phyloP scores from a whole-genome alignment of 768 basidiomycete genomes.

The Scleroderma citrinum region DNA sequence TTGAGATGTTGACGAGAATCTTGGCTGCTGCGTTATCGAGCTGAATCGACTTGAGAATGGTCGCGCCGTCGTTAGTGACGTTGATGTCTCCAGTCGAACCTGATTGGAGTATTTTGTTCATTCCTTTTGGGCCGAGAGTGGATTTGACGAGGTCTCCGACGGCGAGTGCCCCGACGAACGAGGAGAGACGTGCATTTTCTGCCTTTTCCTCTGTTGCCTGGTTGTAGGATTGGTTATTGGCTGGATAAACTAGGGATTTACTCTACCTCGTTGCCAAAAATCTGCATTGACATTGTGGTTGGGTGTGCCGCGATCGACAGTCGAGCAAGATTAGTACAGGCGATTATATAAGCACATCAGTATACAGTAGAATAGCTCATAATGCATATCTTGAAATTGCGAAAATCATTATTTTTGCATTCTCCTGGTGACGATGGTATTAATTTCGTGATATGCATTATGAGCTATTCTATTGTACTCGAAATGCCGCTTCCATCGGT shows the following conservation, averaged over 20 bases:
- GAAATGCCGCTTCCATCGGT: too few species aligned
- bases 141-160: constrained; percentile 98
- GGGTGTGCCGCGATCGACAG: too few species aligned
- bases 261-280: constrained; percentile 58
- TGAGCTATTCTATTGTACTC: too few species aligned
- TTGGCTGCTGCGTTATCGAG: constrained; percentile 99
- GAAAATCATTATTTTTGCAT: too few species aligned
- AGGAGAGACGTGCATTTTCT: constrained; percentile 96
- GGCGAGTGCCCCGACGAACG: constrained; percentile 95
- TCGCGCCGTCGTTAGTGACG: constrained; percentile 98
- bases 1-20: constrained; percentile 98
- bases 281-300: constrained; percentile 64
- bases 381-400: too few species aligned
- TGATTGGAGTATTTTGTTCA: constrained; percentile 99
- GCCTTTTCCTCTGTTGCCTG: constrained; percentile 92
- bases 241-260: not conserved
- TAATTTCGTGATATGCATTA: too few species aligned
- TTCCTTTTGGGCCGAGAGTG: constrained; percentile 96
- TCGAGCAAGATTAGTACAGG: too few species aligned
- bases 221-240: constrained; percentile 1
- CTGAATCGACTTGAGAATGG: constrained; percentile 94
- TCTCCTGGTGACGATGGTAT: too few species aligned
- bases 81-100: constrained; percentile 85
- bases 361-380: too few species aligned
- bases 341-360: too few species aligned